phyloP scores from a whole-genome alignment of 1,139 yeast species.

The Candida pseudocylindracea region DNA sequence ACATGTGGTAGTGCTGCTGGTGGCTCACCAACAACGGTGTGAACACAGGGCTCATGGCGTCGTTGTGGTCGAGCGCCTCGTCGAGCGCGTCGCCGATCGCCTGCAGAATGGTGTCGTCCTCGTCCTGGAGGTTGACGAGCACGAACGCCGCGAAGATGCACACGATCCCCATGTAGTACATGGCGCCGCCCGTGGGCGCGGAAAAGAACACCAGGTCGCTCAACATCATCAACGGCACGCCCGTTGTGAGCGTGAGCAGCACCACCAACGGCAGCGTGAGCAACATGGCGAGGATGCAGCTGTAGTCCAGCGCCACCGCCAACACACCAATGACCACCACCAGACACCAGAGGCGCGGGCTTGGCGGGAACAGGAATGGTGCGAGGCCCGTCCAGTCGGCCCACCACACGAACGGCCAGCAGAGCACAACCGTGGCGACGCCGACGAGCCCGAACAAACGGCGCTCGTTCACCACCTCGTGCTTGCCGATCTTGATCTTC shows the following conservation, averaged over 20 bases:
- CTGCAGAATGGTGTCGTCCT: slow-evolving; percentile 21
- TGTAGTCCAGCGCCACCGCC: slow-evolving; percentile 25
- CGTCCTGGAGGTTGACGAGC: slow-evolving; percentile 21
- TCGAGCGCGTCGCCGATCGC: slow-evolving; percentile 26
- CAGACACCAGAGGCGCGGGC: slow-evolving; percentile 10
- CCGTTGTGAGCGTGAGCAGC: slow-evolving; percentile 25
- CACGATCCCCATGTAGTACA: slow-evolving; percentile 21
- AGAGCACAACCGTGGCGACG: slow-evolving; percentile 13
- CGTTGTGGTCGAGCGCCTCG: slow-evolving; percentile 9
- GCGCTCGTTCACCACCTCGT: slow-evolving; percentile 20
- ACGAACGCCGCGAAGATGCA: slow-evolving; percentile 23
- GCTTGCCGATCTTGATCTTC: slow-evolving; percentile 20
- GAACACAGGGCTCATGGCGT: no score
- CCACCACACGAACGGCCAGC: slow-evolving; percentile 12
- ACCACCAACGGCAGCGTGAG: slow-evolving; percentile 32
- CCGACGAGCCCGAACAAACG: slow-evolving; percentile 26
- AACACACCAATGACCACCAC: slow-evolving; percentile 19
- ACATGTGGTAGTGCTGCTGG: no score
- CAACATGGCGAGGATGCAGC: slow-evolving; percentile 24
- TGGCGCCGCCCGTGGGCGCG: slow-evolving; percentile 2
- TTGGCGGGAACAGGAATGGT: slow-evolving; percentile 17
- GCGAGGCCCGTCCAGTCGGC: no score
- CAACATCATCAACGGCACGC: slow-evolving; percentile 28
- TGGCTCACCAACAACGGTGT: no score
- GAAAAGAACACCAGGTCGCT: slow-evolving; percentile 14